Evolutionary conservation across 176 grass and related monocot species (phyloP).

Genomic region (Avena atlantica): DNA sequence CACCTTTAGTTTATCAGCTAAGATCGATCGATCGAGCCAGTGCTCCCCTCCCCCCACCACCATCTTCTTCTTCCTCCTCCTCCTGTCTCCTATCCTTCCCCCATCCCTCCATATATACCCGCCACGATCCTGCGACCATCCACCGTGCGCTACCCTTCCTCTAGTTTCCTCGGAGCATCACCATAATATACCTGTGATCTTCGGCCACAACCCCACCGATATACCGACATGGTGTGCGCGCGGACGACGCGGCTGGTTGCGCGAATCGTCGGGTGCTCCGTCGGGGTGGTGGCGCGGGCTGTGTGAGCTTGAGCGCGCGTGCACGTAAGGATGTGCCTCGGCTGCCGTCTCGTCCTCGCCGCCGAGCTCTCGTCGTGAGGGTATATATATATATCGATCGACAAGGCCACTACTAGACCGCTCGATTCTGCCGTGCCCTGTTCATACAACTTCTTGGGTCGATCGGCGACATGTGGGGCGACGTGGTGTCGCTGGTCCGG

Average conservation of each 20-base stretch:
- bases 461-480: conserved; percentile 40
- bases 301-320: conserved; percentile 31
- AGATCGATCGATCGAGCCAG: neutral
- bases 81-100: neutral
- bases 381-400: neutral
- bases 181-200: conserved; percentile 26
- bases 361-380: conserved; percentile 28
- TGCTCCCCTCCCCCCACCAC: conserved; percentile 58
- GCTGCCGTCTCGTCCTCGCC: conserved; percentile 26
- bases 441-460: neutral
- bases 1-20: conserved; percentile 1
- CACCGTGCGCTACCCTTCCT: neutral
- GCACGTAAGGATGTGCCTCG: conserved; percentile 31
- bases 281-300: conserved; percentile 22
- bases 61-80: neutral
- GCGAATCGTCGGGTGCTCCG: neutral
- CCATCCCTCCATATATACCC: conserved; percentile 34
- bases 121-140: neutral
- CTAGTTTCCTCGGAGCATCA: neutral
- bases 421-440: neutral
- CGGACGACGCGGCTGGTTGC: neutral
- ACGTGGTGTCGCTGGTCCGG: conserved; percentile 41
- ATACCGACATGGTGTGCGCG: conserved; percentile 33
- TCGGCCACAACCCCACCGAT: neutral
- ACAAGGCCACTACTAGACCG: neutral